Base-by-base conservation (phyloP, 2,329 filamentous ascomycete genomes). In the Trichoderma aggressivum region DNA sequence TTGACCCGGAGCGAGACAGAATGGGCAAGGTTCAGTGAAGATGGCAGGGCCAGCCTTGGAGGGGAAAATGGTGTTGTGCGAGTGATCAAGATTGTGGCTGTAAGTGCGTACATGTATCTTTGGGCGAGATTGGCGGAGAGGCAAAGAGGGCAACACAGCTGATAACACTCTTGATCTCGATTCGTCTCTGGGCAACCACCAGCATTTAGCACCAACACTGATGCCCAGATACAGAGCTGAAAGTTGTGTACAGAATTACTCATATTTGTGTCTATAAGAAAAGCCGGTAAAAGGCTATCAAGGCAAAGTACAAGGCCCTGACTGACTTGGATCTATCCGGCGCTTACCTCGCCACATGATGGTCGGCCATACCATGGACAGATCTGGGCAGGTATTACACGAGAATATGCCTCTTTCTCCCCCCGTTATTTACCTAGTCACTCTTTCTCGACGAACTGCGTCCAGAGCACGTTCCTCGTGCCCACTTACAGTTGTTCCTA, bases 401-500 rank as follows among this genome's bases (percentile, higher is more conserved):
- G 71, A 73, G 70, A 73, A 75, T 75, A 71, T 73, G 69, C 75
- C 76, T 77, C 77, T 77, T 18, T 75, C 58, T 36, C 61, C 76
- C 77, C 74, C 73, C 74, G 74, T 76, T 73, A 73, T 66, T 61
- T 71, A 66, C n/a, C n/a, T n/a, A n/a, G 62, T 36, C 47, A 62
- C 74, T 64, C 67, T 56, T 62, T 69, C 73, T 56, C 73, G 73
- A 76, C 78, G 74, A 80, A 80, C 79, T 75, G 72, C 73, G 64
- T 76, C 73, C 74, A 76, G 72, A 74, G 63, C 65, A 74, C 74
- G 74, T 71, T 75, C 75, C 79, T 73, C 79, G 79, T 80, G 79
- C 74, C 75, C 71, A 72, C 75, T 71, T 71, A 74, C 73, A 65
- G 69, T 70, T 72, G 68, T 62, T 69, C 70, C 72, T 71, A 78